A percentile compares a stretch with the other conserved stretches of the same genome.
These are phyloP conservation scores for Taiozyma sp. DNA, from an alignment of 1,139 yeast species.

Conservation along the genomic window DNA sequence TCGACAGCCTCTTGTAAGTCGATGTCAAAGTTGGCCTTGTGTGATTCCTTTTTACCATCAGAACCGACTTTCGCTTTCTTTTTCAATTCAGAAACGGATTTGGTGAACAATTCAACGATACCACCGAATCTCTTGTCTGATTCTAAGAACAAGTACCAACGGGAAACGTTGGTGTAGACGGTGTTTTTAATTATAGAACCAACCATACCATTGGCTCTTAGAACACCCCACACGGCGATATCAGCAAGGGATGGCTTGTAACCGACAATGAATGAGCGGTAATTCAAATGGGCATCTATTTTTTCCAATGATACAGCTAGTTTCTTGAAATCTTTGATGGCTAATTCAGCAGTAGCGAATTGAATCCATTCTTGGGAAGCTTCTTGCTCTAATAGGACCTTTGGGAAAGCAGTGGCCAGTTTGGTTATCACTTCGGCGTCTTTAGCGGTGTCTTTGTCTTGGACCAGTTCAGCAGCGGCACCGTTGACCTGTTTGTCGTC, in stretches of 20 bases:
- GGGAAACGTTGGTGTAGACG: constrained; percentile 75
- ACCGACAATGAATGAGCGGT: constrained; percentile 75
- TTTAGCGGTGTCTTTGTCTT: constrained; percentile 16
- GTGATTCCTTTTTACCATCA: constrained; percentile 69
- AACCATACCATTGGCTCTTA: constrained; percentile 89
- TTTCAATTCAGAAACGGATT: constrained; percentile 67
- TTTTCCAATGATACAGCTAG: constrained; percentile 72
- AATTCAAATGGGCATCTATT: constrained; percentile 77
- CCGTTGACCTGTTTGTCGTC: constrained; percentile 50
- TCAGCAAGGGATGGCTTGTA: constrained; percentile 68
- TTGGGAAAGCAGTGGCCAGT: constrained; percentile 40
- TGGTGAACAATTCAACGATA: constrained; percentile 60
- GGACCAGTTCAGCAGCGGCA: constrained; percentile 23
- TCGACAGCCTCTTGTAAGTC: constrained; percentile 84
- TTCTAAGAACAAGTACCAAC: constrained; percentile 88
- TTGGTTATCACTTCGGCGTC: constrained; percentile 38
- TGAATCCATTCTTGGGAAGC: constrained; percentile 57
- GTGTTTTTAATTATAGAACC: constrained; percentile 85
- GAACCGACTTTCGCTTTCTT: constrained; percentile 49
- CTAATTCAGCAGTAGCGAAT: constrained; percentile 62
- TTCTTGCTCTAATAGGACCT: constrained; percentile 36
- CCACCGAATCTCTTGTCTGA: constrained; percentile 62
- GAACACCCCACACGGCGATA: constrained; percentile 87
- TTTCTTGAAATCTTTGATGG: constrained; percentile 84
- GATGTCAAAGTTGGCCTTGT: constrained; percentile 90